Conservation (phyloP, 2,329 filamentous ascomycete species). For the Alternaria longipes region DNA sequence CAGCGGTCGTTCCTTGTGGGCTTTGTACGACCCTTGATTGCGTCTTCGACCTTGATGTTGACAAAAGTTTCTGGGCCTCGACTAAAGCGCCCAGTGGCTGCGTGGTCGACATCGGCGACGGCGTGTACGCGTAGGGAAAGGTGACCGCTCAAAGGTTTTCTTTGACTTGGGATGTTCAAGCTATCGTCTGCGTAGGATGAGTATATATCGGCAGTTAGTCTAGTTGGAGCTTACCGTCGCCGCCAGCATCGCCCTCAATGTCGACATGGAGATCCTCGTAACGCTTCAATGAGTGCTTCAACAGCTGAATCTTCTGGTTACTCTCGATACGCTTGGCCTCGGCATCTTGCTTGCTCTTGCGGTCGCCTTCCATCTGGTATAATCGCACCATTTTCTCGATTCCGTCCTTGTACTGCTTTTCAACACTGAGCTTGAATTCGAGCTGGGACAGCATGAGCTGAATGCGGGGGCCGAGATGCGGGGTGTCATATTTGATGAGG, state of each 20-base stretch:
- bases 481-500: constrained; percentile 97
- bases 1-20: constrained; percentile 87
- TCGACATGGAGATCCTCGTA: constrained; percentile 98
- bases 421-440: constrained; percentile 97
- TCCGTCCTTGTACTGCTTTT: constrained; percentile 98
- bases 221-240: constrained; percentile 72
- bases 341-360: constrained; percentile 93
- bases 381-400: constrained; percentile 99
- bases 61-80: constrained; percentile 95
- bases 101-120: constrained; percentile 95
- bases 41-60: constrained; percentile 95
- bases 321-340: constrained; percentile 90
- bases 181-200: constrained; percentile 78
- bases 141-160: constrained; percentile 94
- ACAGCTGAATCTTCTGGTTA: constrained; percentile 94
- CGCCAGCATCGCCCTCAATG: constrained; percentile 75
- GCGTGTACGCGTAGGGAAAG: constrained; percentile 85
- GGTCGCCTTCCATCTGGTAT: constrained; percentile 96
- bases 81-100: constrained; percentile 80
- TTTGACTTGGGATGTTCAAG: constrained; percentile 91
- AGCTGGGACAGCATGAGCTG: constrained; percentile 99
- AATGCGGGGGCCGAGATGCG: constrained; percentile 93
- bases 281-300: constrained; percentile 94
- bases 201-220: constrained; percentile 10
- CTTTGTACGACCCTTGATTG: constrained; percentile 86